phyloP scores from a whole-genome alignment of 2,329 filamentous ascomycete species.

The Xenoacremonium recifei region DNA sequence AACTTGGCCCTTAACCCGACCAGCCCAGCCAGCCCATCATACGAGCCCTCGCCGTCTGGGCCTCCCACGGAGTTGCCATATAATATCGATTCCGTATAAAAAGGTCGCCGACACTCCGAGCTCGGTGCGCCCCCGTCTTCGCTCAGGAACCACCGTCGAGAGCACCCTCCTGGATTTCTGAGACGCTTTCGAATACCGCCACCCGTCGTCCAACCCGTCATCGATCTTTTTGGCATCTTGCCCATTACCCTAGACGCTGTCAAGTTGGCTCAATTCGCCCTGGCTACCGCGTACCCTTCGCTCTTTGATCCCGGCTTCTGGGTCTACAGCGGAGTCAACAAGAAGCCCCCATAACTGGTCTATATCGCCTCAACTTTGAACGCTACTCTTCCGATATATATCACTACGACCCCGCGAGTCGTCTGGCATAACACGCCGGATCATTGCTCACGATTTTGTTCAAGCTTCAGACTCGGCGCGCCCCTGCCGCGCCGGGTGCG shows the following conservation, averaged over 20 bases:
- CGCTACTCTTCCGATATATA: no score
- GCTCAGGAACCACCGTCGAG: slow-evolving; percentile 5
- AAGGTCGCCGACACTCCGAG: slow-evolving; percentile 13
- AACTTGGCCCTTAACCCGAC: slow-evolving; percentile 13
- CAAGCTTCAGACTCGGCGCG: slow-evolving; percentile 34
- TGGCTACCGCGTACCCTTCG: slow-evolving; percentile 71
- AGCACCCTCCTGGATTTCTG: slow-evolving; percentile 6
- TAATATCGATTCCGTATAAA: slow-evolving; percentile 16
- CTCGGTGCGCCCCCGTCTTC: slow-evolving; percentile 10
- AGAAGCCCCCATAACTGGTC: slow-evolving; percentile 90
- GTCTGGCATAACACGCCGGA: slow-evolving; percentile 22
- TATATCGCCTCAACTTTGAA: slow-evolving; percentile 10
- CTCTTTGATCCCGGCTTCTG: slow-evolving; percentile 88
- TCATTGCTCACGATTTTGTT: slow-evolving; percentile 28
- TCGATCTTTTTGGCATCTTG: slow-evolving; percentile 16
- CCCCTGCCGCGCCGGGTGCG: slow-evolving; percentile 35
- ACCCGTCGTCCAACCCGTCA: not conserved
- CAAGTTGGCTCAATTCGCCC: slow-evolving; percentile 92
- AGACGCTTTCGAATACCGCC: not conserved
- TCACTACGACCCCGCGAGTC: no score
- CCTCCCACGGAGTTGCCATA: slow-evolving; percentile 7
- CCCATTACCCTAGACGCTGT: slow-evolving; percentile 51
- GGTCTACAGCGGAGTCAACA: slow-evolving; percentile 96
- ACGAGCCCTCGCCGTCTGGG: slow-evolving; percentile 5
- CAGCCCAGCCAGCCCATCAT: no score